phyloP scores from a whole-genome alignment of 2,329 filamentous ascomycete genomes.

The Botrytis fabae region DNA sequence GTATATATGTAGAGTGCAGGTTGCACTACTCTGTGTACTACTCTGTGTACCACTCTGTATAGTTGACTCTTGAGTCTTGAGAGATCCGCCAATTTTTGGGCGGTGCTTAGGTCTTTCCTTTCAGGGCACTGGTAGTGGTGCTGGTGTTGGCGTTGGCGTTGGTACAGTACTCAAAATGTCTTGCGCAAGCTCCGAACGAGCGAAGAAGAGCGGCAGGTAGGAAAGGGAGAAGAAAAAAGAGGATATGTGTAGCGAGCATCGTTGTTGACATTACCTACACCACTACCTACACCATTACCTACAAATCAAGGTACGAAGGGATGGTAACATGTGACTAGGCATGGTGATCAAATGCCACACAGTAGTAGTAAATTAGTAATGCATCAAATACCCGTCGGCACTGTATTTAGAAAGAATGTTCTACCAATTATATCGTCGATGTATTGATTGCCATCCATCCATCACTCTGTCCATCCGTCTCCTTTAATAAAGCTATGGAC shows the following conservation, averaged over 20 bases:
- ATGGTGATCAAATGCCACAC: background rate
- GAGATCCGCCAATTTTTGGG: background rate
- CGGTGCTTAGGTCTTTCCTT: background rate
- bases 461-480: background rate
- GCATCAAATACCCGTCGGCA: background rate
- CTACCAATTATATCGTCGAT: background rate
- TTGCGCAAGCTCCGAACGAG: conserved; percentile 9
- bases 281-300: background rate
- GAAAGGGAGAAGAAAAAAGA: background rate
- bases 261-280: background rate
- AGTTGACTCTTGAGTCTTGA: background rate
- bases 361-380: too few relatives aligned
- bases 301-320: background rate
- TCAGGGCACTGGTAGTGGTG: background rate
- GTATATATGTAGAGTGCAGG: background rate
- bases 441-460: background rate
- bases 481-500: background rate
- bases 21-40: background rate
- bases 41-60: too few relatives aligned
- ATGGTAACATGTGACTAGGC: background rate
- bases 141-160: too few relatives aligned
- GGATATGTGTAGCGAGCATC: background rate
- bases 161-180: background rate
- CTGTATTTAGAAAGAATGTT: background rate
- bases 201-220: background rate